Base-by-base conservation (phyloP, 208 protist species). In the Blechomonas ayalai region DNA sequence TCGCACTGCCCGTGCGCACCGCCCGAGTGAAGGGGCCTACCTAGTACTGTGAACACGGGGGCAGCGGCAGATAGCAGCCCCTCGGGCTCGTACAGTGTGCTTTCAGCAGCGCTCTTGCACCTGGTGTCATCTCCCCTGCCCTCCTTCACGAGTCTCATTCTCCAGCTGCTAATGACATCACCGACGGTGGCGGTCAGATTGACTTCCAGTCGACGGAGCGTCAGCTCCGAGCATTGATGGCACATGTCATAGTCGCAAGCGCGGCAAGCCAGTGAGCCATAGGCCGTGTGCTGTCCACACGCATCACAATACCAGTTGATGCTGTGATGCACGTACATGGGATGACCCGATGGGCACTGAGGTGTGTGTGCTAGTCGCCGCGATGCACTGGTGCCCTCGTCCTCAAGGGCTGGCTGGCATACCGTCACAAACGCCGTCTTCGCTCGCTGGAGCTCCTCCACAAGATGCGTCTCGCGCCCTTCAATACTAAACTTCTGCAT, bases 191-290 rank as follows among this genome's bases (percentile, higher is more conserved):
- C 81, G 13, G 81, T 82, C 23, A 46, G 26, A 41, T 51, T 74
- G 2, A 73, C 72, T n/a, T 74, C 57, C 13, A 79, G 35, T 4
- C 66, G 56, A 31, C 66, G 75, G 22, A 67, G 52, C 23, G 28
- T 48, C 12, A 37, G 25, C 47, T 74, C 71, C 16, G 53, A 52
- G 37, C 86, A 94, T 13, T 52, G 12, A 3, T 57, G 51, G 43
- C 86, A 94, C 7, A 90, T 18, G 27, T 94, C 86, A 47, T 89
- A 90, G 69, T 94, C 56, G 40, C 86, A 94, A 22, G 41, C 32
- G 1, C 82, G 71, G 39, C 86, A 94, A 0, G 82, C 73, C 49
- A 79, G 65, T 28, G 75, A 70, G 9, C 55, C 74, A 45, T 73
- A 69, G 19, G 52, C 60, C 12, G 49, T 78, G 9, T 34, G 27